A percentile compares a stretch with the other conserved stretches of the same genome.
Evolutionary conservation across 2,329 filamentous ascomycete genomes (phyloP).

Genomic region (Furcasterigmium furcatum): DNA sequence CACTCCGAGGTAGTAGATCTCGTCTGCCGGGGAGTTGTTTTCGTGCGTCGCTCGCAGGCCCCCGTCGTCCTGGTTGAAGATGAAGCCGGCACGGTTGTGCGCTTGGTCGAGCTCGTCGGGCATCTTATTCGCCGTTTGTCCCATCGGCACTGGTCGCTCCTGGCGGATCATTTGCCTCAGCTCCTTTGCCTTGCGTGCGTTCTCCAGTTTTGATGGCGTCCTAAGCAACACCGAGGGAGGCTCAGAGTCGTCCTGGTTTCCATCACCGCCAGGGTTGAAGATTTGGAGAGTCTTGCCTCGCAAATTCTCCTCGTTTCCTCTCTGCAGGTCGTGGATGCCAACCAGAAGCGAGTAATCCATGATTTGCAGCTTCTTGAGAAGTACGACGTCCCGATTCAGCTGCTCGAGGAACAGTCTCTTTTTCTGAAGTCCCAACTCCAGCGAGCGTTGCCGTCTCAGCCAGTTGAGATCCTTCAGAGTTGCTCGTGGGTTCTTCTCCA

Average conservation of each 20-base stretch:
- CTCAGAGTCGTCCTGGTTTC: conserved; percentile 53
- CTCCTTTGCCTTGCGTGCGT: conserved; percentile 84
- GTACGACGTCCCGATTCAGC: conserved; percentile 78
- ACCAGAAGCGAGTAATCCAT: conserved; percentile 98
- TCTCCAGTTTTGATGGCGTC: conserved; percentile 92
- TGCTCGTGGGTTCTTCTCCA: conserved; percentile 85
- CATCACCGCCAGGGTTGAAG: conserved; percentile 82
- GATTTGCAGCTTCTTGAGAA: conserved; percentile 86
- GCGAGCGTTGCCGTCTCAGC: conserved; percentile 77
- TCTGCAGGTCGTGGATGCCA: conserved; percentile 85
- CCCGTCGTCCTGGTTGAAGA: conserved; percentile 93
- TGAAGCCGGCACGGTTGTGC: conserved; percentile 64
- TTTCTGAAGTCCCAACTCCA: conserved; percentile 88
- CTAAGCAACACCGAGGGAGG: conserved; percentile 68
- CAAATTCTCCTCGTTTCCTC: conserved; percentile 93
- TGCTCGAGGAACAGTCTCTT: conserved; percentile 86
- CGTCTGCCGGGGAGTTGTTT: conserved; percentile 77
- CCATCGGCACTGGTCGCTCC: conserved; percentile 91
- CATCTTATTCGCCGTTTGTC: conserved; percentile 79
- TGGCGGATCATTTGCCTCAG: conserved; percentile 88
- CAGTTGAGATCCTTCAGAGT: conserved; percentile 97
- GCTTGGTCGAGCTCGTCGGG: conserved; percentile 81
- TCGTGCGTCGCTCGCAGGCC: conserved; percentile 92
- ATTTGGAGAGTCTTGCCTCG: conserved; percentile 86
- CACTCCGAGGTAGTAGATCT: conserved; percentile 97